Percentiles rank a stretch among this genome's conserved stretches.
Evolutionary conservation across 108 stramenopile species (phyloP).

Genomic region (Fistulifera pelliculosa): DNA sequence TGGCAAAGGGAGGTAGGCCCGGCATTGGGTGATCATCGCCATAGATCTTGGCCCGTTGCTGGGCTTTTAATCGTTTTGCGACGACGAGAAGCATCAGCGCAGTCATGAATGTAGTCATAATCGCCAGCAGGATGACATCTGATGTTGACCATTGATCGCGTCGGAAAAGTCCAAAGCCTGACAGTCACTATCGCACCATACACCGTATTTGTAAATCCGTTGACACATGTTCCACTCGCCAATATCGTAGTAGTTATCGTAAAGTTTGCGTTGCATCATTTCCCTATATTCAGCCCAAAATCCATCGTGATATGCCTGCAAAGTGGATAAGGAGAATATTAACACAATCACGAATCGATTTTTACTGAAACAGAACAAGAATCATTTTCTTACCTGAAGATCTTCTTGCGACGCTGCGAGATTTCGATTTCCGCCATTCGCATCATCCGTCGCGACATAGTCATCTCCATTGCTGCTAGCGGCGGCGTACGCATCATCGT

Average conservation of each 20-base stretch:
- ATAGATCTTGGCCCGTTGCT: constrained; percentile 24
- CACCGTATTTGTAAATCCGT: constrained; percentile 67
- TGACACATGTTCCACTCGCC: constrained; percentile 80
- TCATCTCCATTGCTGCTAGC: constrained; percentile 17
- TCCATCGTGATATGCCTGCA: constrained; percentile 26
- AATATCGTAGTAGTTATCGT: constrained; percentile 45
- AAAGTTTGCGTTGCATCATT: constrained; percentile 9
- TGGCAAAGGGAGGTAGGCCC: constrained; percentile 62
- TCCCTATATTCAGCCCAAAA: constrained; percentile 30
- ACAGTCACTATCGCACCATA: constrained; percentile 79
- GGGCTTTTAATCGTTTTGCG: constrained; percentile 66
- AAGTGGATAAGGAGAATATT: no score
- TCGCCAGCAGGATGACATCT: constrained; percentile 69
- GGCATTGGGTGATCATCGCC: constrained; percentile 21
- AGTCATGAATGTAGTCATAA: constrained; percentile 77
- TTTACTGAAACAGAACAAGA: neutral
- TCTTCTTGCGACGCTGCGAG: constrained; percentile 1
- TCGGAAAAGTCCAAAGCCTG: constrained; percentile 68
- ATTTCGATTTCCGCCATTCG: constrained; percentile 13
- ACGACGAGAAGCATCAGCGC: constrained; percentile 80
- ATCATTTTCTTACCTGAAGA: constrained; percentile 5
- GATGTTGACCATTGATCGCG: constrained; percentile 73
- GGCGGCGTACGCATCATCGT: constrained; percentile 33
- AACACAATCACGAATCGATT: constrained; percentile 1
- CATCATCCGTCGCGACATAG: constrained; percentile 6